These are phyloP conservation scores for Lizonia empirigonia DNA, from an alignment of 2,329 filamentous ascomycete genomes.

Conservation along the genomic window DNA sequence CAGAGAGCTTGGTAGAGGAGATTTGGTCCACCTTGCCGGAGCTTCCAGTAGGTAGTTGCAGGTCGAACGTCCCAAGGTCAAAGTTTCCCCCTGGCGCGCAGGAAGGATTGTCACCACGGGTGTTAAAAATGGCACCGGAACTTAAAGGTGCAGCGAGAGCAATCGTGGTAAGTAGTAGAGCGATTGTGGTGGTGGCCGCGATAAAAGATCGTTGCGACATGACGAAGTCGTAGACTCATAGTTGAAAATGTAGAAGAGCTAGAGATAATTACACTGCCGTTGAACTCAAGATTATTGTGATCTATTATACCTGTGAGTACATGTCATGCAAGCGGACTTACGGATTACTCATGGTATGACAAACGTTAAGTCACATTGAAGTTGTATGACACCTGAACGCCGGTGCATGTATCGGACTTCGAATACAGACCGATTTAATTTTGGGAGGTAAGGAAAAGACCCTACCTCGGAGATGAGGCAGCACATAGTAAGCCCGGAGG, in stretches of 20 bases:
- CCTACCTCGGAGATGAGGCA: not conserved
- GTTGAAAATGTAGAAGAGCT: no score
- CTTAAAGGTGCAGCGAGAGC: not conserved
- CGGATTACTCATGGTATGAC: slow-evolving; percentile 1
- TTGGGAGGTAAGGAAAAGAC: no score
- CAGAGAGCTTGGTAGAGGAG: slow-evolving; percentile 37
- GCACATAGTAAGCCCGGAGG: not conserved
- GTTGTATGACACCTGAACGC: not conserved
- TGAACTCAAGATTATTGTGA: no score
- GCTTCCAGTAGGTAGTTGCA: slow-evolving; percentile 50
- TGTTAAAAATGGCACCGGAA: not conserved
- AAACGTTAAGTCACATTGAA: not conserved
- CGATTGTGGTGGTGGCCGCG: not conserved
- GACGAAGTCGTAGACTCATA: not conserved
- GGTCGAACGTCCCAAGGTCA: slow-evolving; percentile 34
- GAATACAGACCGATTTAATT: no score
- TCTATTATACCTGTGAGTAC: not conserved
- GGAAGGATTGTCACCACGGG: not conserved
- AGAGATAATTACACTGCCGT: no score
- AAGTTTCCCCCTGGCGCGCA: slow-evolving; percentile 32
- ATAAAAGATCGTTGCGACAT: not conserved
- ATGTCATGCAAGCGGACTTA: not conserved
- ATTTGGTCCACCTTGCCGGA: slow-evolving; percentile 38
- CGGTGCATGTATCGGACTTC: not conserved
- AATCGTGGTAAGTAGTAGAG: not conserved